phyloP scores from a whole-genome alignment of 225 moss, liverwort and hornwort genomes.

The Polytrichum commune region DNA sequence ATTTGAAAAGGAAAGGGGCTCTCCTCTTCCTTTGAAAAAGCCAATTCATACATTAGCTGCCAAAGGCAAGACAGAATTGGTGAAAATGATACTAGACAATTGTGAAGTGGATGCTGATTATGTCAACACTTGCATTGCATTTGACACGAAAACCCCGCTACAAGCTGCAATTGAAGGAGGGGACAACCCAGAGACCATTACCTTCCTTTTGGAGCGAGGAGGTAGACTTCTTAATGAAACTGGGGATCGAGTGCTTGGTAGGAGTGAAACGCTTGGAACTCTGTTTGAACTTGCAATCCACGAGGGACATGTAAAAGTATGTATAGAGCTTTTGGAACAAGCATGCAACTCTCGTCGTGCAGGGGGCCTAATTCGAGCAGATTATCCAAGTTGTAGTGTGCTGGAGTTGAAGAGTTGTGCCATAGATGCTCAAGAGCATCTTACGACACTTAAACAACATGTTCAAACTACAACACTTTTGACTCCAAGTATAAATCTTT shows the following conservation, averaged over 20 bases:
- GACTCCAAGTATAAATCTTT: neutral
- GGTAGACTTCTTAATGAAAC: neutral
- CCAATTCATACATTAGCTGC: constrained; percentile 9
- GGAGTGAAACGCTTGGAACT: neutral
- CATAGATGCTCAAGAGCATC: neutral
- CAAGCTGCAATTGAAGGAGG: constrained; percentile 2
- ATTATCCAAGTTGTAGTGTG: no score
- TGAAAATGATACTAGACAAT: constrained; percentile 1
- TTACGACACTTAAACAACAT: neutral
- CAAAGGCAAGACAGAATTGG: constrained; percentile 8
- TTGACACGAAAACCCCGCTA: neutral
- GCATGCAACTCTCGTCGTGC: neutral
- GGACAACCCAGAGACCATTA: constrained; percentile 4
- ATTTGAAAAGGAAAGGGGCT: neutral
- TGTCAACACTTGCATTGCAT: constrained; percentile 5
- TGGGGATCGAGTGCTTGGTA: neutral
- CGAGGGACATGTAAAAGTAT: neutral
- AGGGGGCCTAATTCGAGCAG: neutral
- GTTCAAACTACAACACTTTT: neutral
- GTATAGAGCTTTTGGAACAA: neutral
- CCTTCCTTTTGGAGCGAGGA: constrained; percentile 9
- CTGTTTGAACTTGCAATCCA: neutral
- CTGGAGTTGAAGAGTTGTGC: no score
- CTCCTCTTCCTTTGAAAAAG: neutral
- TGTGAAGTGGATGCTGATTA: neutral